Base-by-base conservation (phyloP, 2,329 filamentous ascomycete species). In the Macroventuria anomochaeta region DNA sequence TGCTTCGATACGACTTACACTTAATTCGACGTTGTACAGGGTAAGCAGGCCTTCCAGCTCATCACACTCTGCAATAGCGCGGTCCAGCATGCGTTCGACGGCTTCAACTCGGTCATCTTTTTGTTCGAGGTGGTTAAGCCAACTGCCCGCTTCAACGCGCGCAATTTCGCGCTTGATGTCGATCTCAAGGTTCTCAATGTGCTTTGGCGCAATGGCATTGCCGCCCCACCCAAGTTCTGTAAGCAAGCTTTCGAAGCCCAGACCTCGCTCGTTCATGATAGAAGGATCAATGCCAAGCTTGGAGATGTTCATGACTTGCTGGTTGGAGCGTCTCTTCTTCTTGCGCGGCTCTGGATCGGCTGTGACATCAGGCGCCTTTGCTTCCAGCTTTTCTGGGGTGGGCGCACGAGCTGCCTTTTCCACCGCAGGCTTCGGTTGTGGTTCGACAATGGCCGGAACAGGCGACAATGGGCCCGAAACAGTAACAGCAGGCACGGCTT, bases 41-140 rank as follows among this genome's bases (percentile, higher is more conserved):
- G 95, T 99, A 46, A 99, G 80, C 32, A 99, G 81, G 55, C 96
- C 96, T 72, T 99, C 95, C 53, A 99, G 81, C 77, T 97, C 93
- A 65, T 99, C 96, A 68, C 95, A 97, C 76, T 99, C 95, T 17
- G 88, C 84, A 65, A 99, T 92, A n/a, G 92, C 90, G 59, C 88
- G 83, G 70, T 99, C 93, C 48, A 99, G 88, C 48, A 96, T 87
- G 52, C 80, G 85, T 65, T 93, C 92, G 63, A 99, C 91, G 21
- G 90, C 89, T 53, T 91, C 88, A 2, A 97, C 89, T 53, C 93
- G 86, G 57, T 95, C 92, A 70, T 97, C 93, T 66, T 96, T 92
- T 62, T 95, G 90, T 62, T 93, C 84, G 2, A 86, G 77, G 55
- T 93, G 88, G 43, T 89, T 88, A 40, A 97, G 81, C 93, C 93